Percentiles rank a stretch among this genome's conserved stretches.
Evolutionary conservation across 805 yeast genomes (phyloP).

Genomic region (Huiozyma naganishii): DNA sequence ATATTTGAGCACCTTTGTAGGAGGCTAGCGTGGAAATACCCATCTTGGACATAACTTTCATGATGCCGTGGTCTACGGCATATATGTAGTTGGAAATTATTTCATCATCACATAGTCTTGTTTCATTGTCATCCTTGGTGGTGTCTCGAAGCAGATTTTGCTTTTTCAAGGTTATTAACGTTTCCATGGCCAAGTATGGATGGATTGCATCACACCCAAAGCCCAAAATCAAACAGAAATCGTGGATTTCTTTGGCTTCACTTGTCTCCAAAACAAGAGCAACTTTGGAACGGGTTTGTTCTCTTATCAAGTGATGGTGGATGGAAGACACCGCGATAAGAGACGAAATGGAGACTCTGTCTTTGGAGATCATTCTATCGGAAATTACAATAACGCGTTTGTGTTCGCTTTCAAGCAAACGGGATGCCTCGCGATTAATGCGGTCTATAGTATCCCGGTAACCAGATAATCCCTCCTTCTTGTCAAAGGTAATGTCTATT

Average conservation of each 20-base stretch:
- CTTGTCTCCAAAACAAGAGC: slow-evolving; percentile 89
- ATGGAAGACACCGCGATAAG: slow-evolving; percentile 93
- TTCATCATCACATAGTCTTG: slow-evolving; percentile 33
- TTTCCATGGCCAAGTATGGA: slow-evolving; percentile 89
- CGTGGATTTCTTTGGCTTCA: slow-evolving; percentile 96
- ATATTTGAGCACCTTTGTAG: slow-evolving; percentile 98
- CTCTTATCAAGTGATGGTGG: slow-evolving; percentile 91
- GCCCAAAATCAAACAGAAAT: slow-evolving; percentile 86
- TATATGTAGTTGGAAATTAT: slow-evolving; percentile 56
- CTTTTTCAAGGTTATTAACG: slow-evolving; percentile 70
- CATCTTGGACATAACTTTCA: slow-evolving; percentile 98
- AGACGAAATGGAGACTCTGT: slow-evolving; percentile 73
- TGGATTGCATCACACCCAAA: slow-evolving; percentile 96
- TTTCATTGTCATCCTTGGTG: slow-evolving; percentile 37
- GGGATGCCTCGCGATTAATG: slow-evolving; percentile 77
- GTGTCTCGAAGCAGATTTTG: slow-evolving; percentile 55
- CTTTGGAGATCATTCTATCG: slow-evolving; percentile 51
- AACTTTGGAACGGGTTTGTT: slow-evolving; percentile 91
- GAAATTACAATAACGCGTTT: slow-evolving; percentile 61
- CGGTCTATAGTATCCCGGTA: slow-evolving; percentile 77
- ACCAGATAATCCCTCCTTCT: slow-evolving; percentile 75
- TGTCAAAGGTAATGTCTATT: slow-evolving; percentile 83
- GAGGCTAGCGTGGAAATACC: slow-evolving; percentile 97
- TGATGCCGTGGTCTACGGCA: slow-evolving; percentile 81
- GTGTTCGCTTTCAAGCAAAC: slow-evolving; percentile 65